Evolutionary conservation across 352 stramenopile genomes (phyloP).

Genomic region (Pythium sp.): DNA sequence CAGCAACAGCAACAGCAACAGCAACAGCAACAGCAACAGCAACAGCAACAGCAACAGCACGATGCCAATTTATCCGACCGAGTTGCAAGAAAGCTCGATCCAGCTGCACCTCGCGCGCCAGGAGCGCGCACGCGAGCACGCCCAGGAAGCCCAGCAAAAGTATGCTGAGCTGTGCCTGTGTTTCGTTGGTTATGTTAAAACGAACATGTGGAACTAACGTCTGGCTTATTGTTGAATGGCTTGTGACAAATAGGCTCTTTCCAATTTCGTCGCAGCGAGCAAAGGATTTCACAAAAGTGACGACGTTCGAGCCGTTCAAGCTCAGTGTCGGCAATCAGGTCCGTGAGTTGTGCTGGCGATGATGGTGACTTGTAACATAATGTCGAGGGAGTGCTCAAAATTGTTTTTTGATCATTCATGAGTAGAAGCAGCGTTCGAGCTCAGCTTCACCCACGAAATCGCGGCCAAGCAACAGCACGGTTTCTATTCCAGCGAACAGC

Average conservation of each 20-base stretch:
- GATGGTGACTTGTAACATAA: background rate
- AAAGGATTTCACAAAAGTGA: constrained; percentile 65
- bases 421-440: constrained; percentile 10
- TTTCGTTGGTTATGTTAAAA: background rate
- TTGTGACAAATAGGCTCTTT: constrained; percentile 24
- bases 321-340: constrained; percentile 66
- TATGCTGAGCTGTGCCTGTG: constrained; percentile 11
- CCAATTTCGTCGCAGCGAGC: constrained; percentile 16
- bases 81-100: constrained; percentile 63
- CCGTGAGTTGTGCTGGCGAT: background rate
- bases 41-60: background rate
- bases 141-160: constrained; percentile 39
- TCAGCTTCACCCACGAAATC: constrained; percentile 14
- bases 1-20: too few relatives aligned
- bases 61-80: constrained; percentile 38
- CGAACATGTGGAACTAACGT: background rate
- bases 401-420: background rate
- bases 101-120: constrained; percentile 54
- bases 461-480: background rate
- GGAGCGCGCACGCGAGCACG: constrained; percentile 41
- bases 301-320: constrained; percentile 46
- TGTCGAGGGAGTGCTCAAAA: background rate
- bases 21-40: too few relatives aligned
- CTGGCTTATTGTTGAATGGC: background rate
- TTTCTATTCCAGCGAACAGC: constrained; percentile 1